These are phyloP conservation scores for Clonostachys chloroleuca DNA, from an alignment of 2,329 filamentous ascomycete genomes.

Conservation along the genomic window DNA sequence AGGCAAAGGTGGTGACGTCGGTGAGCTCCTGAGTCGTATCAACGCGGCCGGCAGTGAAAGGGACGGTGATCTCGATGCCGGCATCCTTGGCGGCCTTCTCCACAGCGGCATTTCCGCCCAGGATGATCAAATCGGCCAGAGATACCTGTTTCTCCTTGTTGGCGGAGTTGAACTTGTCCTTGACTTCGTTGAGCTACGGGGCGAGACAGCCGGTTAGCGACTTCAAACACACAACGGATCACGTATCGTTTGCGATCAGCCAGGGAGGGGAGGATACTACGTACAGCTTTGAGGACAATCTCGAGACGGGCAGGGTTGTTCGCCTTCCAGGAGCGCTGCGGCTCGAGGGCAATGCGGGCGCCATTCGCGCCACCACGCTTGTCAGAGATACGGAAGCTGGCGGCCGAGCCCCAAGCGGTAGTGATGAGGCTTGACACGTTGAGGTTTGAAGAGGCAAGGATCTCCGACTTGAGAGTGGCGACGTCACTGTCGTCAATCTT, in stretches of 20 bases:
- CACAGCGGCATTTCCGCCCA: slow-evolving; percentile 65
- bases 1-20: slow-evolving; percentile 56
- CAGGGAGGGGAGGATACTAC: too few species aligned
- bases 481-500: slow-evolving; percentile 56
- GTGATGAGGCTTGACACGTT: slow-evolving; percentile 54
- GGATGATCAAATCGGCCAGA: slow-evolving; percentile 73
- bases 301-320: slow-evolving; percentile 68
- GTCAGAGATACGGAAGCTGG: slow-evolving; percentile 70
- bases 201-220: too few species aligned
- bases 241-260: too few species aligned
- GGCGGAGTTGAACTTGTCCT: slow-evolving; percentile 53
- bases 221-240: too few species aligned
- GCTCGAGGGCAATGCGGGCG: slow-evolving; percentile 69
- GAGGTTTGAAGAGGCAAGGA: neutral
- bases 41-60: slow-evolving; percentile 68
- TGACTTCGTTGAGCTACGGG: slow-evolving; percentile 51
- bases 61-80: slow-evolving; percentile 49
- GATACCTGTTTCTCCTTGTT: slow-evolving; percentile 65
- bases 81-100: slow-evolving; percentile 61
- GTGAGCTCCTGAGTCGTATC: slow-evolving; percentile 72
- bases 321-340: slow-evolving; percentile 67
- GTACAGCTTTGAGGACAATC: slow-evolving; percentile 47
- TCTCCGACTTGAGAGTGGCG: slow-evolving; percentile 28
- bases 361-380: slow-evolving; percentile 83
- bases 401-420: slow-evolving; percentile 65